Conservation (phyloP, 2,329 filamentous ascomycete species). For the Coleophoma eucalyptorum region DNA sequence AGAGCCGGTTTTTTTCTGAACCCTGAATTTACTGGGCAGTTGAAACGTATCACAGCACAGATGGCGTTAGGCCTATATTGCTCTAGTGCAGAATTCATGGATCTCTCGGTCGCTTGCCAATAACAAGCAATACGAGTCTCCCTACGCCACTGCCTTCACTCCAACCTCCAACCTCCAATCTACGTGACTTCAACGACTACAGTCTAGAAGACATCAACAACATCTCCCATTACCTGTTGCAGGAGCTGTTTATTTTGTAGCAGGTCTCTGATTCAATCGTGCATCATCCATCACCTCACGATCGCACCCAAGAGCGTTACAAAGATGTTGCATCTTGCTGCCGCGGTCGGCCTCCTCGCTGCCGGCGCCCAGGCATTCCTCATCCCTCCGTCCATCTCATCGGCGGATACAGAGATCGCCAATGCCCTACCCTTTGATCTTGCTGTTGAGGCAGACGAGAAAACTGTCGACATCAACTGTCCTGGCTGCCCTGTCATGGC, state of each 20-base stretch:
- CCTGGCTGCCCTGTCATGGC: slow-evolving; percentile 44
- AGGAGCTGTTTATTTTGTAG: too few relatives aligned
- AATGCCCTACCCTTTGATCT: slow-evolving; percentile 35
- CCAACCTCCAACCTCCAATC: background rate
- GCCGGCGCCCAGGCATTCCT: slow-evolving; percentile 40
- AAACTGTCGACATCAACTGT: slow-evolving; percentile 47
- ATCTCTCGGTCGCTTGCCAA: too few relatives aligned
- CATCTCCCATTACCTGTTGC: too few relatives aligned
- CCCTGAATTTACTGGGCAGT: too few relatives aligned
- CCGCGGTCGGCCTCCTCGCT: slow-evolving; percentile 14
- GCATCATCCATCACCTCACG: background rate
- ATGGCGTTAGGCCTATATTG: too few relatives aligned
- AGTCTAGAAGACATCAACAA: too few relatives aligned
- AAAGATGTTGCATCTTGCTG: slow-evolving; percentile 5
- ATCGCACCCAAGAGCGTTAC: too few relatives aligned
- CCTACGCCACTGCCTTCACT: background rate
- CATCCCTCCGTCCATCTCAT: slow-evolving; percentile 45
- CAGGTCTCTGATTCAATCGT: background rate
- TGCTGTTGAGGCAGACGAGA: slow-evolving; percentile 30
- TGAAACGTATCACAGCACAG: too few relatives aligned
- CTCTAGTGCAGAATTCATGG: too few relatives aligned
- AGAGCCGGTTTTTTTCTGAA: too few relatives aligned
- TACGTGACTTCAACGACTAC: background rate
- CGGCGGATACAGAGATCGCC: slow-evolving; percentile 38
- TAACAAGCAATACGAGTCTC: too few relatives aligned